Evolutionary conservation across 1,284 basidiomycete species (phyloP).

Genomic region (Inonotus obliquus): DNA sequence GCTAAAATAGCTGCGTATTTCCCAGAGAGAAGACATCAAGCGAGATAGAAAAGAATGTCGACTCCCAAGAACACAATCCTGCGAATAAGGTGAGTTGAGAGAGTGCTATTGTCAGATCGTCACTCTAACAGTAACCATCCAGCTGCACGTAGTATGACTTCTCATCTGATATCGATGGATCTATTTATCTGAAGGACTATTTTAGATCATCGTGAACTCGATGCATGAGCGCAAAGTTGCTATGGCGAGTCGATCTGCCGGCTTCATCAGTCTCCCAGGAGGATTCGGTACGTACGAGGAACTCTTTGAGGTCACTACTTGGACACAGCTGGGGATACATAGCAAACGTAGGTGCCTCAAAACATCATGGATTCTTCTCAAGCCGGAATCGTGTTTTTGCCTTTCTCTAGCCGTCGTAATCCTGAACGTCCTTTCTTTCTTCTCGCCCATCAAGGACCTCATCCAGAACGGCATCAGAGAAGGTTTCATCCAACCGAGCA

Average conservation of each 20-base stretch:
- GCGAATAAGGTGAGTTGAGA: slow-evolving; percentile 37
- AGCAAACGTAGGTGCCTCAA: slow-evolving; percentile 58
- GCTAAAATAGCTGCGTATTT: neutral
- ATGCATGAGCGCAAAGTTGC: slow-evolving; percentile 92
- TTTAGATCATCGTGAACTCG: slow-evolving; percentile 67
- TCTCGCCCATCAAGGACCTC: slow-evolving; percentile 69
- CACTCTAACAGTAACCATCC: neutral
- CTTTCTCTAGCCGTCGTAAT: slow-evolving; percentile 63
- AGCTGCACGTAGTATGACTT: neutral
- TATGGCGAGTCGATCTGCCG: slow-evolving; percentile 77
- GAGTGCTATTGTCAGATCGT: neutral
- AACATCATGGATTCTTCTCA: slow-evolving; percentile 15
- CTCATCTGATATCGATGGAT: neutral
- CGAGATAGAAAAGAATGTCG: slow-evolving; percentile 25
- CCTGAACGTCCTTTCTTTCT: slow-evolving; percentile 80
- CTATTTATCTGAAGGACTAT: neutral
- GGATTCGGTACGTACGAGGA: slow-evolving; percentile 94
- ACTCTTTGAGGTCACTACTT: slow-evolving; percentile 87
- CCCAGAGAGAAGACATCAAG: slow-evolving; percentile 37
- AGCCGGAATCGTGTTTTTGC: neutral
- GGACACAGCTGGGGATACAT: slow-evolving; percentile 89
- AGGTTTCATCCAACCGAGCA: slow-evolving; percentile 71
- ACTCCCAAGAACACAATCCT: slow-evolving; percentile 36
- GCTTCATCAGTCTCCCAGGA: slow-evolving; percentile 85
- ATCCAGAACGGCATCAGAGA: slow-evolving; percentile 62